Evolutionary conservation across 177 flowering plant species (phyloP), one percentile per base, ranked within the genome.

Genomic region (Vitis hybrid): DNA sequence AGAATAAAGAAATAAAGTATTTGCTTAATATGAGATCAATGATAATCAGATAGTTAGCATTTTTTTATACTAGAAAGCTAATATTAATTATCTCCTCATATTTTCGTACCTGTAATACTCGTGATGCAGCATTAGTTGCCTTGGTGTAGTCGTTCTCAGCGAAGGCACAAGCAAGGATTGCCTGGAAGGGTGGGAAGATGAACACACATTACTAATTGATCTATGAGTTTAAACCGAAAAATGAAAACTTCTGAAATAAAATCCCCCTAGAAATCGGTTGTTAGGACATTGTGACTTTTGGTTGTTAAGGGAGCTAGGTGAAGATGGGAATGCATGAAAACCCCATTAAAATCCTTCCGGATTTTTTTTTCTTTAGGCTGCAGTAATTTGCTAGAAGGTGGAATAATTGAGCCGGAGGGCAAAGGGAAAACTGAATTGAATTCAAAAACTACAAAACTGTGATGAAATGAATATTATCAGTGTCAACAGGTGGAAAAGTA

Each of bases 101-200:
- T 13, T 23, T 18, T 45, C 0, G 30, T 74, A 81, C 86, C 81
- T 83, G 87, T 66, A 86, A 62, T 3, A 82, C 85, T 26, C 85
- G 65, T 51, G 78, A 2, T 49, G 81, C 82, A 1, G 82, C 71
- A 26, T 75, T 68, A 34, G 77, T 80, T 69, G 84, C 89, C 79
- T 86, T 89, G 34, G 60, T 23, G 54, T 83, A 80, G 71, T 89
- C 81, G 71, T 83, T 87, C 81, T 81, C 88, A 65, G 93, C 84
- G 81, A 89, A 89, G 48, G 91, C 83, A 79, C 85, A 69, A 34
- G 93, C 92, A 19, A 88, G 76, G 30, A 88, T 82, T 14, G 92
- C 92, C 91, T 88, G 61, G 11, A 62, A 39, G 30, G 48, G 48
- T 18, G 6, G 48, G 0, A 63, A 61, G 15, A 3, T 55, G 14